Conservation (phyloP, 139 green algal genomes). For the Chlamydomonas sp. region DNA sequence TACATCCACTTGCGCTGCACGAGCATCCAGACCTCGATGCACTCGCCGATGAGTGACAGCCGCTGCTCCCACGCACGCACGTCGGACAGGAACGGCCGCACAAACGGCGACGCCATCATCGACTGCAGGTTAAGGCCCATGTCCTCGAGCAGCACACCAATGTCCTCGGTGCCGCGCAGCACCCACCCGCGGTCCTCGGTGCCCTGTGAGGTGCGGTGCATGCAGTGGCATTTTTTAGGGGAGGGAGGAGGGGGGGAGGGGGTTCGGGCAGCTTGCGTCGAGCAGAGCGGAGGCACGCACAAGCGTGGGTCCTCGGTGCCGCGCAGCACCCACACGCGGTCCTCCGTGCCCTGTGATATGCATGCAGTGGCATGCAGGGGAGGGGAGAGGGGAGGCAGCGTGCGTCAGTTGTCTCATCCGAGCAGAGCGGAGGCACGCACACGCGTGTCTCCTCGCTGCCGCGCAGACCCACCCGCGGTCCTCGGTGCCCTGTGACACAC, state of each 20-base stretch:
- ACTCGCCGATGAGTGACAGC: conserved; percentile 73
- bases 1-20: conserved; percentile 81
- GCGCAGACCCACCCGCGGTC: conserved; percentile 69
- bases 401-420: too few species aligned
- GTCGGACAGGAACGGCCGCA: conserved; percentile 66
- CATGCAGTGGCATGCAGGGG: too few species aligned
- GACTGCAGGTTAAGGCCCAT: conserved; percentile 76
- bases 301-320: conserved; percentile 73
- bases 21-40: conserved; percentile 68
- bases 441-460: conserved; percentile 64
- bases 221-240: too few species aligned
- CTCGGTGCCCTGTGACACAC: conserved; percentile 51
- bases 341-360: conserved; percentile 54
- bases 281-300: too few species aligned
- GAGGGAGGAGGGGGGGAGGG: too few species aligned
- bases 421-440: too few species aligned
- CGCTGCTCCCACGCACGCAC: conserved; percentile 67
- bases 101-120: conserved; percentile 77
- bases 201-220: too few species aligned
- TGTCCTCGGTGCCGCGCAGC: conserved; percentile 67
- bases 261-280: too few species aligned
- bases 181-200: conserved; percentile 61
- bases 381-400: too few species aligned
- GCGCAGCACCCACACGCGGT: conserved; percentile 66
- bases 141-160: conserved; percentile 67